A percentile compares a stretch with the other conserved stretches of the same genome.
phyloP scores from a whole-genome alignment of 495 filamentous ascomycete species.

The Xylaria bambusicola region DNA sequence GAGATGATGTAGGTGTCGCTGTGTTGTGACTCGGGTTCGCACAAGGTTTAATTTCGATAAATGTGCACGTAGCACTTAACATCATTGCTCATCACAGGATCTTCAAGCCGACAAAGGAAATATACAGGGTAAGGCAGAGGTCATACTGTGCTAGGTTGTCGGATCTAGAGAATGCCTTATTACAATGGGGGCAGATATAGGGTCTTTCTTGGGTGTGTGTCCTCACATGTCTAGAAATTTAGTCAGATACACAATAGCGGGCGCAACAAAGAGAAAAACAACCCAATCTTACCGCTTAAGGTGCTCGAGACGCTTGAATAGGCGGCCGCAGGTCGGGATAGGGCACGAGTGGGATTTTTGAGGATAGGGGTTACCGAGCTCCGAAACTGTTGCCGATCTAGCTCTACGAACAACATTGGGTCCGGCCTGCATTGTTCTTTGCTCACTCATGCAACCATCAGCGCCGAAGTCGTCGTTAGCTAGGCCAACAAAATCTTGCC shows the following conservation, averaged over 20 bases:
- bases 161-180: constrained; percentile 96
- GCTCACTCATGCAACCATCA: constrained; percentile 61
- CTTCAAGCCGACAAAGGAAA: constrained; percentile 37
- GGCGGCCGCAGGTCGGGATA: constrained; percentile 94
- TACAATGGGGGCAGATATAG: constrained; percentile 95
- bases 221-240: constrained; percentile 87
- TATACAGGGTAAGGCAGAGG: constrained; percentile 30
- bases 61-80: constrained; percentile 36
- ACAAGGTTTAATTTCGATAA: constrained; percentile 23
- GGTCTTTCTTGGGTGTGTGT: constrained; percentile 99
- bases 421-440: constrained; percentile 62
- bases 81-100: constrained; percentile 37
- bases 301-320: constrained; percentile 99
- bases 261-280: constrained; percentile 51
- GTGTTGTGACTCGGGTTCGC: constrained; percentile 30
- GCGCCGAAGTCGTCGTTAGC: constrained; percentile 64
- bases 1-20: constrained; percentile 34
- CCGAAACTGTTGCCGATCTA: constrained; percentile 93
- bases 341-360: constrained; percentile 98
- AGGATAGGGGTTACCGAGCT: constrained; percentile 87
- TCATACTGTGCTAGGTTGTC: constrained; percentile 98
- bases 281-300: constrained; percentile 84
- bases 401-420: constrained; percentile 81
- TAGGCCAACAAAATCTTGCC: constrained; percentile 61
- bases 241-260: constrained; percentile 52